Base-by-base conservation (phyloP, 2,329 filamentous ascomycete species). In the Fusarium caatingaense region DNA sequence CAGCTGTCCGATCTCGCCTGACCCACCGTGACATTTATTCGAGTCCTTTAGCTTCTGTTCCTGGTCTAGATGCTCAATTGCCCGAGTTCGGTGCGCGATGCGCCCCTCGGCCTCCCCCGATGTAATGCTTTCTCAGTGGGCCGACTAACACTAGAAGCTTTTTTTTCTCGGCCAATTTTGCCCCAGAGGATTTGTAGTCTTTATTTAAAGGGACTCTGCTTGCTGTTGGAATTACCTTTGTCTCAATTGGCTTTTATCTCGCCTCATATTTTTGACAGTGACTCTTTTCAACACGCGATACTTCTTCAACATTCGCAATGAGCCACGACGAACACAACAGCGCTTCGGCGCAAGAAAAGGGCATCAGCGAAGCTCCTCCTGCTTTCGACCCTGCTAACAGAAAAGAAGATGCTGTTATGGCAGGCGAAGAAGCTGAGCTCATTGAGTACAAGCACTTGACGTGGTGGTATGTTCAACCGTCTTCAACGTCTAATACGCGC, bases 371-470 rank as follows among this genome's bases (percentile, higher is more conserved):
- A 7, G 30, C 41, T 0, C 53, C 55, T 30, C 54, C 65, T 0
- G 16, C 50, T 4, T 62, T 50, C n/a, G 27, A 27, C 4, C 10
- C 55, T 21, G 16, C 45, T 0, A 12, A 21, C 0, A 45, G 25
- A 11, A 32, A 62, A 0, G 58, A 64, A 2, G 61, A 65, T 8
- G 42, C 47, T 2, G 55, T 64, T 1, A 25, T 70, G 20, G 65
- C 55, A 1, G 46, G 56, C 10, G 70, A 72, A 5, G 71, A 76
- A 8, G 72, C 69, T 0, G 68, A 66, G n/a, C 37, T 74, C 11
- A 81, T 81, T 28, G 72, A 81, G 61, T 80, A 80, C 71, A 80
- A 79, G 72, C 79, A 77, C 1, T 64, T 81, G 32, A 76, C 75
- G 12, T 81, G 80, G 80, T 81, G 79, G 79, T 80, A 78, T 28